Evolutionary conservation across 257 asterid genomes (phyloP).

Genomic region (Fraxinus quadrangulata): DNA sequence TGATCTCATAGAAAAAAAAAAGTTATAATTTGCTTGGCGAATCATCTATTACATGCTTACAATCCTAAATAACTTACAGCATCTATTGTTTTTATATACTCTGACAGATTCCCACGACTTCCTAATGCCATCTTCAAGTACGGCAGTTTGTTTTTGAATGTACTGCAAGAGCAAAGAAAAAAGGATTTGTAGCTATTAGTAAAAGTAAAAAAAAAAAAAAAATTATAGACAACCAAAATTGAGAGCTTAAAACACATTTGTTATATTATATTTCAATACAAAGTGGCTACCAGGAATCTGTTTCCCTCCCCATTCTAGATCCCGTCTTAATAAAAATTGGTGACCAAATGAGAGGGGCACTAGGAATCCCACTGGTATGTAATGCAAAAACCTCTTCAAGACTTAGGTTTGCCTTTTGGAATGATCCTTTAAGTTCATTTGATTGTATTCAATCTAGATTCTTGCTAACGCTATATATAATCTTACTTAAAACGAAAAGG

Average conservation of each 20-base stretch:
- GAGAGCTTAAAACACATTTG: not conserved
- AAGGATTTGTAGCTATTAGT: conserved; percentile 23
- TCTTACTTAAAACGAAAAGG: not conserved
- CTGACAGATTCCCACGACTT: conserved; percentile 72
- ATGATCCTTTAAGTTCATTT: conserved; percentile 3
- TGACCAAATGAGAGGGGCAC: conserved; percentile 1
- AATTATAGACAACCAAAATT: not conserved
- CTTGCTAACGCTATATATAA: conserved; percentile 14
- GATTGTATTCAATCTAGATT: conserved; percentile 9
- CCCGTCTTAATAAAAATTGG: conserved; percentile 15
- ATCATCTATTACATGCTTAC: conserved; percentile 22
- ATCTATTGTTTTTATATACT: conserved; percentile 37
- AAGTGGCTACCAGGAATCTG: conserved; percentile 15
- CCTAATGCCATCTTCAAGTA: conserved; percentile 82
- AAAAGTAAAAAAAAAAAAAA: not conserved
- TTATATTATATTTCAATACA: not conserved
- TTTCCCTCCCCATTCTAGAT: conserved; percentile 4
- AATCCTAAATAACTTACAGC: conserved; percentile 54
- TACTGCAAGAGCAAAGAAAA: conserved; percentile 55
- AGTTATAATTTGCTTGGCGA: conserved; percentile 1
- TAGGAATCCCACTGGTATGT: not conserved
- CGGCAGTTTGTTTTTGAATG: conserved; percentile 70
- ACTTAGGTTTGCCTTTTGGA: conserved; percentile 13
- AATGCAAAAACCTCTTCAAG: conserved; percentile 2
- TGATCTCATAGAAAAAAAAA: conserved; percentile 1